phyloP scores from a whole-genome alignment of 306 rosid genomes.

The Prunus kanzakura region DNA sequence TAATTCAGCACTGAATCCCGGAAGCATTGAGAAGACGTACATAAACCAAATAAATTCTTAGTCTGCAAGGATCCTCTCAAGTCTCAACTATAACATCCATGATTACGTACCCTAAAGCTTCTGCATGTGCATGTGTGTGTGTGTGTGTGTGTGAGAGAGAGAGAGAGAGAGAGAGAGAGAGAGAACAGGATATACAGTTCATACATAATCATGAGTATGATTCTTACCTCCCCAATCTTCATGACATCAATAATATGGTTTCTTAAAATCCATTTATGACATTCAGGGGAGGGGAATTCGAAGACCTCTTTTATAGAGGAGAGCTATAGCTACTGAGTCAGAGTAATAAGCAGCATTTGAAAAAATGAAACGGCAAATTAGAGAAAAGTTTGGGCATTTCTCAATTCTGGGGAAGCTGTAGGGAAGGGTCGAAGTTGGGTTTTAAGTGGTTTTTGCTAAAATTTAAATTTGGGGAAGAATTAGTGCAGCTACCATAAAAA shows the following conservation, averaged over 20 bases:
- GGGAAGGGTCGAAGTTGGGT: background rate
- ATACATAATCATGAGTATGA: background rate
- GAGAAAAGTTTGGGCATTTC: background rate
- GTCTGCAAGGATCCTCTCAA: conserved; percentile 1
- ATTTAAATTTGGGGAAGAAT: background rate
- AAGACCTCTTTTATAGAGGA: background rate
- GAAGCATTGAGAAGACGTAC: conserved; percentile 79
- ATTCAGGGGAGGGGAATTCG: background rate
- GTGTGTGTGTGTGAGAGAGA: background rate
- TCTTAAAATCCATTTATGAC: background rate
- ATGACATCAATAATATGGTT: background rate
- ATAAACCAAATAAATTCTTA: conserved; percentile 11
- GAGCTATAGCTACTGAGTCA: background rate
- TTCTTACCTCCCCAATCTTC: background rate
- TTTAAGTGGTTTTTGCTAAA: background rate
- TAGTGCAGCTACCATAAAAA: background rate
- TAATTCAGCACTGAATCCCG: conserved; percentile 69
- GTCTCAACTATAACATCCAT: background rate
- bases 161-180: too few relatives aligned
- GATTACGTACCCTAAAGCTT: background rate
- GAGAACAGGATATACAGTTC: background rate
- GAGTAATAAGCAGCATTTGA: background rate
- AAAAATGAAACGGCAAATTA: background rate
- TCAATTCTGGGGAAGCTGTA: background rate
- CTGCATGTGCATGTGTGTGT: background rate